Percentiles rank a stretch among this genome's conserved stretches.
Conservation (phyloP, 202 grass and related monocot genomes). For the Zoysia matrella region DNA sequence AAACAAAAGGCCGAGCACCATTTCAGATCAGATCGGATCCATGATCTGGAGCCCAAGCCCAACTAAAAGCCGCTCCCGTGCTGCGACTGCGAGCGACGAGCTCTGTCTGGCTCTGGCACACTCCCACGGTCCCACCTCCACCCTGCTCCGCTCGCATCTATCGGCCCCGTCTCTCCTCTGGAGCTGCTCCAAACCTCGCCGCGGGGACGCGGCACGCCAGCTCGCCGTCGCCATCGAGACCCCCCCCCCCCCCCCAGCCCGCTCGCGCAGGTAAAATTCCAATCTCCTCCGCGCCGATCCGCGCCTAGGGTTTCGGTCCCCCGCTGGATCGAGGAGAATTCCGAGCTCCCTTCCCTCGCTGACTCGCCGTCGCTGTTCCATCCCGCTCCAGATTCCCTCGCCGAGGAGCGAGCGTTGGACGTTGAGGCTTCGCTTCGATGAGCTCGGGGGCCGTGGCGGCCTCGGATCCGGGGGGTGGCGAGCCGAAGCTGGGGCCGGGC, state of each 20-base stretch:
- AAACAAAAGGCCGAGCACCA: no score
- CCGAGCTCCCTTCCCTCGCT: slow-evolving; percentile 35
- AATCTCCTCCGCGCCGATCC: slow-evolving; percentile 19
- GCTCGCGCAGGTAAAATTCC: slow-evolving; percentile 47
- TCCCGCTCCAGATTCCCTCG: slow-evolving; percentile 28
- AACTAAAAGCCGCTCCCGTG: no score
- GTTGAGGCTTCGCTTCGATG: slow-evolving; percentile 46
- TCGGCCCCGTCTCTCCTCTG: not conserved
- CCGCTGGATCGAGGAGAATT: slow-evolving; percentile 51
- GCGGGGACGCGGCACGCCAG: not conserved
- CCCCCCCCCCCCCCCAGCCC: not conserved
- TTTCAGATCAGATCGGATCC: no score
- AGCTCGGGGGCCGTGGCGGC: slow-evolving; percentile 59
- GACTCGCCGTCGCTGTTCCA: slow-evolving; percentile 8
- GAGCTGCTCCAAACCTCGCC: slow-evolving; percentile 12
- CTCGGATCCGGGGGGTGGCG: slow-evolving; percentile 52
- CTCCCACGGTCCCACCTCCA: not conserved
- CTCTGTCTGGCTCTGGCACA: no score
- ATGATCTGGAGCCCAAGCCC: no score
- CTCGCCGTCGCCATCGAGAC: not conserved
- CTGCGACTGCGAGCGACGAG: no score
- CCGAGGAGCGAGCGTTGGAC: not conserved
- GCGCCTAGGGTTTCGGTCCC: slow-evolving; percentile 50
- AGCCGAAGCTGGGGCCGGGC: slow-evolving; percentile 34
- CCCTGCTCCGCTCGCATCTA: not conserved